Evolutionary conservation across 1,139 yeast species (phyloP).

Genomic region (Suhomyces choctaworum): DNA sequence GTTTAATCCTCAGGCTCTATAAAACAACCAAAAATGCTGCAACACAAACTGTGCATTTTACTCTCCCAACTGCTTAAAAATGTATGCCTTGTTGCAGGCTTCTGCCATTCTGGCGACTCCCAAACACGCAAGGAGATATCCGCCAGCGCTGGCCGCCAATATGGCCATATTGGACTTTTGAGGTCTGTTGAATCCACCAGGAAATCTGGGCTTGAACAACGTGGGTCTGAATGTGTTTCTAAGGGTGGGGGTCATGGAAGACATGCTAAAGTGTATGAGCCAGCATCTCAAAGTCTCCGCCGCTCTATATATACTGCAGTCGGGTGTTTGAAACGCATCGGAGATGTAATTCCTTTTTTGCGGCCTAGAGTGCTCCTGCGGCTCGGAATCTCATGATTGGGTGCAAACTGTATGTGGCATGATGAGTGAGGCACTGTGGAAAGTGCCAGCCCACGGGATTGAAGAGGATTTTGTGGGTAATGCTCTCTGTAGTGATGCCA

Average conservation of each 20-base stretch:
- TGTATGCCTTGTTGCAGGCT: constrained; percentile 23
- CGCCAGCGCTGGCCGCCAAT: constrained; percentile 20
- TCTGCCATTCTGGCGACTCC: constrained; percentile 28
- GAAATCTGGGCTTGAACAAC: constrained; percentile 1
- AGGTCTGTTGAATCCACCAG: constrained; percentile 1
- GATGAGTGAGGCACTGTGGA: constrained; percentile 3
- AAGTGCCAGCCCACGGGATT: no score
- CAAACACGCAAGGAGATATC: constrained; percentile 23
- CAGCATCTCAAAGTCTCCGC: no score
- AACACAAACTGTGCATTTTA: background rate
- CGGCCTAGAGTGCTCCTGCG: constrained; percentile 4
- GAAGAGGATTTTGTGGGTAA: no score
- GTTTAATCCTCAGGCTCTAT: background rate
- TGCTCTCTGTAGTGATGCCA: no score
- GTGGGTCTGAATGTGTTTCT: constrained; percentile 5
- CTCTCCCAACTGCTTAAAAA: constrained; percentile 28
- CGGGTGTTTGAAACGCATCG: background rate
- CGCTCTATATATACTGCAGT: background rate
- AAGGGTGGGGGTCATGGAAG: constrained; percentile 3
- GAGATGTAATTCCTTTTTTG: constrained; percentile 2
- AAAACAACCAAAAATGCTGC: background rate
- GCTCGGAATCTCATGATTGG: constrained; percentile 9
- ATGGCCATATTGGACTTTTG: constrained; percentile 2
- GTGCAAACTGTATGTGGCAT: constrained; percentile 9
- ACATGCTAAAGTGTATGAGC: no score